Percentiles rank a stretch among this genome's conserved stretches.
These are phyloP conservation scores for Kitagawia praeruptora DNA, from an alignment of 129 eudicot species.

Conservation along the genomic window DNA sequence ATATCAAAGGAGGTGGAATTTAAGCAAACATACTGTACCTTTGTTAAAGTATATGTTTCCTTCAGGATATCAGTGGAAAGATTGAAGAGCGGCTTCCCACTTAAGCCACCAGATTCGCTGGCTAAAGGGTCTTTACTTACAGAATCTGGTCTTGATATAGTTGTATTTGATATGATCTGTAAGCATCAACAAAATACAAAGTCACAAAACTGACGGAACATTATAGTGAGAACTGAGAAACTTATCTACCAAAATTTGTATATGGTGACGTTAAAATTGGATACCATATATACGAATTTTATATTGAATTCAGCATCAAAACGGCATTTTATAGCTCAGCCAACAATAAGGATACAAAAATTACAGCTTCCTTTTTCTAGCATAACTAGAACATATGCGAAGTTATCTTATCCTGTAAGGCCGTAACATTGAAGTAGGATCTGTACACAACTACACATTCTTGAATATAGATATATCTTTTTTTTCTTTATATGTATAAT, in stretches of 20 bases:
- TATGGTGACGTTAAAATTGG: neutral
- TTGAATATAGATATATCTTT: neutral
- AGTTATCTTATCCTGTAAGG: neutral
- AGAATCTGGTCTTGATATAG: conserved; percentile 77
- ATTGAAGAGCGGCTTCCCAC: conserved; percentile 89
- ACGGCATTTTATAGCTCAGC: neutral
- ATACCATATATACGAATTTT: neutral
- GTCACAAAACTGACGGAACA: neutral
- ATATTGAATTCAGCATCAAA: neutral
- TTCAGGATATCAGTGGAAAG: conserved; percentile 68
- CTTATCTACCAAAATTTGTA: neutral
- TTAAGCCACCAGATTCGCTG: conserved; percentile 83
- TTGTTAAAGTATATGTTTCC: conserved; percentile 81
- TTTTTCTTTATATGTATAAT: neutral
- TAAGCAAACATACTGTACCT: conserved; percentile 47
- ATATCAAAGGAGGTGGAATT: neutral
- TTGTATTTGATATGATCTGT: conserved; percentile 91
- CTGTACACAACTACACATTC: neutral
- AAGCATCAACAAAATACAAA: conserved; percentile 17
- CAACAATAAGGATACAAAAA: neutral
- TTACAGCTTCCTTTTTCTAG: neutral
- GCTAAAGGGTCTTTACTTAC: conserved; percentile 55
- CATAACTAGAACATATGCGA: neutral
- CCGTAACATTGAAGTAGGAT: neutral
- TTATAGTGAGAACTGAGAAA: neutral